Evolutionary conservation across 768 basidiomycete species (phyloP), one percentile per base, ranked within the genome.

Genomic region (Suillus discolor): DNA sequence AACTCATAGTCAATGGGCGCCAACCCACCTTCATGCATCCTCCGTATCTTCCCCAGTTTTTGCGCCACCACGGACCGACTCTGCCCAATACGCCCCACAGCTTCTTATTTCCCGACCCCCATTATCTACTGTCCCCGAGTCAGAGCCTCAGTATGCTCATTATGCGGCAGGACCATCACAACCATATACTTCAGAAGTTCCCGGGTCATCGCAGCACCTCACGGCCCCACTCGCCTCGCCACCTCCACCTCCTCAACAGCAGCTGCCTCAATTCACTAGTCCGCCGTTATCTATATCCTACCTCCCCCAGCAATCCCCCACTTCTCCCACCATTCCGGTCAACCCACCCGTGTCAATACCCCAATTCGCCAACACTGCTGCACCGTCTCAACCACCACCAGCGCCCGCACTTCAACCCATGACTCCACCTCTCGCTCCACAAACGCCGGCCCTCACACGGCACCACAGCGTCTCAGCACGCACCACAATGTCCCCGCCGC

Each of bases 1-100:
- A 28, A 69, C 71, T 28, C 83, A 71, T 78, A 80, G 54, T 69
- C 78, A 65, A 63, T 67, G 73, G 71, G 44, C 72, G 65, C 63
- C 74, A 67, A 66, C 71, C 69, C 15, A 73, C 51, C 62, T 31
- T 20, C 25, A 72, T 63, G 64, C 69, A 55, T 45, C 75, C 23
- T 63, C 70, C 31, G 60, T 63, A 38, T 57, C 68, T 31, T 63
- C 75, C 6, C 45, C 70, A 31, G 61, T 66, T 36, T 64, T 68
- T 38, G 70, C 65, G 36, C 73, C 74, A 51, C 67, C 70, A 38
- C 61, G 67, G 39, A 73, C 69, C 6, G 73, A 68, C 38, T 57
- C 61, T 13, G 20, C 63, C 20, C 65, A 68, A 13, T 73, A 74
- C 47, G 63, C 69, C 31, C 61, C 73, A 4, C 70, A 65, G 65